Base-by-base conservation (phyloP, 495 filamentous ascomycete species). In the Aspergillus leporis region DNA sequence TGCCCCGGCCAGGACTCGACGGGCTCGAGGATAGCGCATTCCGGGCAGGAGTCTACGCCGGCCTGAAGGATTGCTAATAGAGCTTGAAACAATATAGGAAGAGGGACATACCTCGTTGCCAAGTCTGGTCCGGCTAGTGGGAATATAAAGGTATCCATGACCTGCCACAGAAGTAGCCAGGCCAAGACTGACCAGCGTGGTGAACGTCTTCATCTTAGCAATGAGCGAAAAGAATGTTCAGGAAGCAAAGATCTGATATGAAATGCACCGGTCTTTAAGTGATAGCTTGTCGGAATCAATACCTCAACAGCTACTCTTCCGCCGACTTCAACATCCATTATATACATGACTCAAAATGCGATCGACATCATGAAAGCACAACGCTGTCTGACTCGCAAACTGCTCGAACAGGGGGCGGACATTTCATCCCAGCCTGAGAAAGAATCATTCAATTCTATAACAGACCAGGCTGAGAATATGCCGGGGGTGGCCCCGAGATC, bases 11-110 rank as follows among this genome's bases (percentile, higher is more conserved):
- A 84, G 0, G 79, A 66, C 6, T 61, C 54, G 10, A 84, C 82
- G 8, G 82, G 81, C 55, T 84, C 82, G 18, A 84, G 77, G 54
- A 84, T 84, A 18, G 81, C 71, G 63, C 81, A 84, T 68, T 83
- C 82, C 0, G 81, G 81, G 64, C 81, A 83, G 3, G 81, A 76
- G 58, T 83, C 81, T 4, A 74, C 66, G 4, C 78, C 80, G 41
- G 78, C 64, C 81, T 84, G 56, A n/a, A 23, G 23, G 59, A 53
- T 55, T 30, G 19, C 54, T 55, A 58, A 38, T 0, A 28, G 19
- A 34, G 32, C 22, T 14, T 34, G 12, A 47, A 23, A 38, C 30
- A 23, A 21, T 22, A 19, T 28, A 40, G n/a, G 16, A 32, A 13
- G 22, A 16, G 38, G 40, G 8, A 36, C 67, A 43, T 55, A 81